phyloP scores from a whole-genome alignment of 352 stramenopile genomes.

The Phytopythium delawarense region DNA sequence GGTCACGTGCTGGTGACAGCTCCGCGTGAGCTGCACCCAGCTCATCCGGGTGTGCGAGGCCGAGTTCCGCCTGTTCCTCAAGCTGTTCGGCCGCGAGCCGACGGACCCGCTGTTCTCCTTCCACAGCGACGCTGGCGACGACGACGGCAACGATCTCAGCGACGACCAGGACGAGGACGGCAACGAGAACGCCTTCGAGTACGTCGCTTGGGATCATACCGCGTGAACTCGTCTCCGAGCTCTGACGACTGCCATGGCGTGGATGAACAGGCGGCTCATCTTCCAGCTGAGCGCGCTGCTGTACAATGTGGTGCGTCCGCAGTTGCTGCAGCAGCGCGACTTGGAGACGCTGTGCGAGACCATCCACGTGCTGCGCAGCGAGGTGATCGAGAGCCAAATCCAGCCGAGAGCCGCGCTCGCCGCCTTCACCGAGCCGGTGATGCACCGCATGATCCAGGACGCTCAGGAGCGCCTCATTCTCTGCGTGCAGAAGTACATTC shows the following conservation, averaged over 20 bases:
- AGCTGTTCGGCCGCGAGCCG: slow-evolving; percentile 62
- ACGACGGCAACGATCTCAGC: slow-evolving; percentile 21
- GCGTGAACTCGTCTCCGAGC: background rate
- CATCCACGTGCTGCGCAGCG: slow-evolving; percentile 70
- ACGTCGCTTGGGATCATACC: slow-evolving; percentile 12
- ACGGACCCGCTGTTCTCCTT: slow-evolving; percentile 54
- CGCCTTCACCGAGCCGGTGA: slow-evolving; percentile 61
- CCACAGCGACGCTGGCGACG: slow-evolving; percentile 1
- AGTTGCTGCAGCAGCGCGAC: slow-evolving; percentile 69
- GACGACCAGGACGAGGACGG: slow-evolving; percentile 34
- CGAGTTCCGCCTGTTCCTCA: slow-evolving; percentile 68
- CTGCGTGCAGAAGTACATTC: slow-evolving; percentile 82
- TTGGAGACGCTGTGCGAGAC: slow-evolving; percentile 75
- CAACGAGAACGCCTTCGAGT: slow-evolving; percentile 68
- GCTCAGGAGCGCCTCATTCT: slow-evolving; percentile 79
- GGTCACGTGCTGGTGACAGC: slow-evolving; percentile 16
- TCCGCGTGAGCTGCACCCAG: slow-evolving; percentile 60
- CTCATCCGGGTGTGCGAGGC: slow-evolving; percentile 69
- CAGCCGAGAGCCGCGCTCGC: slow-evolving; percentile 42
- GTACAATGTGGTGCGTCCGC: slow-evolving; percentile 67
- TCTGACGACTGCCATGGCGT: slow-evolving; percentile 2
- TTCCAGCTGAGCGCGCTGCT: slow-evolving; percentile 70
- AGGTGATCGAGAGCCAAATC: slow-evolving; percentile 75
- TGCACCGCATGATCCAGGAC: slow-evolving; percentile 84
- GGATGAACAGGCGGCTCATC: slow-evolving; percentile 48